Base-by-base conservation (phyloP, 441 rosid genomes). In the Adansonia gregorii region DNA sequence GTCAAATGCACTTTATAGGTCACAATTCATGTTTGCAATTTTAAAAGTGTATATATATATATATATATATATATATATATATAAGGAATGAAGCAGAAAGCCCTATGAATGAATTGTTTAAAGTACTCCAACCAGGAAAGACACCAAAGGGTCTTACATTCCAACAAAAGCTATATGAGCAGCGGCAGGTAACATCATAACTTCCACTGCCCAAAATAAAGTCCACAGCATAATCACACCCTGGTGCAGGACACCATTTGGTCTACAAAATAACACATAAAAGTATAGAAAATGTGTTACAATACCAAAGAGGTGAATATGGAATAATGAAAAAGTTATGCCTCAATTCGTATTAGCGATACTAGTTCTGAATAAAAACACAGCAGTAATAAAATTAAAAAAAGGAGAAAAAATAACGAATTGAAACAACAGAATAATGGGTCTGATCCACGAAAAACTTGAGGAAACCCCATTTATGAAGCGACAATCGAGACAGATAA, bases 211-310 rank as follows among this genome's bases (percentile, higher is more conserved):
- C 94, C 69, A 86, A 76, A 79, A 80, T 80, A 84, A 88, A 91
- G 73, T 91, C 90, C 78, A 91, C 90, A 65, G 93, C 94, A 19
- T 83, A 91, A 78, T 91, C 92, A 78, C 94, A 89, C 51, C 93
- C 94, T 45, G 93, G 94, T 66, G 94, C 94, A 31, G 95, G 95
- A 82, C 95, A 91, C 95, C 95, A 91, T 84, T 88, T 91, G 73
- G 92, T 90, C 93, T 91, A 77, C 75, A 84, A 35, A 72, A 79
- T 45, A 78, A 46, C 56, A 67, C 46, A 22, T 35, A 63, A 10
- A 69, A 56, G 58, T 5, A 41, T 20, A 72, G 6, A 68, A 46
- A 43, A 41, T 22, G 10, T 7, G 12, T 72, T 45, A 35, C 56
- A 75, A 35, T 39, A 60, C 60, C 31, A 49, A 80, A 55, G 58